These are phyloP conservation scores for Tuber indicum DNA, from an alignment of 495 filamentous ascomycete species.

Conservation along the genomic window DNA sequence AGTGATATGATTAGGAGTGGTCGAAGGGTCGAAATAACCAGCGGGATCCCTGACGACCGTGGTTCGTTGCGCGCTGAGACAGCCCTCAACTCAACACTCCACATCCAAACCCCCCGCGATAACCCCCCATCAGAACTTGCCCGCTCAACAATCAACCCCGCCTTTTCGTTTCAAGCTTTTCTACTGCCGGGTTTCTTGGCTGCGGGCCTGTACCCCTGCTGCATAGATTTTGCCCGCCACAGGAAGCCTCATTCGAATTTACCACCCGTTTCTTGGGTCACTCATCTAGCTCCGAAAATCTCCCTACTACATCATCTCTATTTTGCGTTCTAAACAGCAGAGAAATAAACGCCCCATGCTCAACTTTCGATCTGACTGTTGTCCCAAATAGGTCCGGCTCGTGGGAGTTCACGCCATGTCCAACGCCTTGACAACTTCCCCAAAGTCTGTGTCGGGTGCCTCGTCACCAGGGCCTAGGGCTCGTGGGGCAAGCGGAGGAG, in stretches of 20 bases:
- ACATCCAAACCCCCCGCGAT: slow-evolving; percentile 1
- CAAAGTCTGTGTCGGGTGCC: slow-evolving; percentile 29
- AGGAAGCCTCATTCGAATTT: background rate
- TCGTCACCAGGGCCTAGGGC: slow-evolving; percentile 26
- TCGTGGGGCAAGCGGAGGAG: slow-evolving; percentile 38
- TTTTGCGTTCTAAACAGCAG: background rate
- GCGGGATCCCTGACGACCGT: slow-evolving; percentile 4
- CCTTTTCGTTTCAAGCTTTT: background rate
- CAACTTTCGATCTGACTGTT: slow-evolving; percentile 26
- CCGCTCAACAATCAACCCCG: slow-evolving; percentile 1
- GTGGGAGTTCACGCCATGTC: slow-evolving; percentile 41
- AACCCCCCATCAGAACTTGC: slow-evolving; percentile 1
- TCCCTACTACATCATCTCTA: background rate
- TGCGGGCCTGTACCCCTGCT: background rate
- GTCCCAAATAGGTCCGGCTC: slow-evolving; percentile 24
- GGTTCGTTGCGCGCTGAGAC: slow-evolving; percentile 1
- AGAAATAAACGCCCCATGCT: slow-evolving; percentile 24
- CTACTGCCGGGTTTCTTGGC: background rate
- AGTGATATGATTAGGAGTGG: background rate
- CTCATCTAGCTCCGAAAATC: background rate
- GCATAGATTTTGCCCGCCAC: background rate
- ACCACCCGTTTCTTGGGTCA: background rate
- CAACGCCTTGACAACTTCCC: slow-evolving; percentile 41
- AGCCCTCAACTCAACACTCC: background rate
- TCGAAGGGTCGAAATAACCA: background rate